These are phyloP conservation scores for Phytopythium boreale DNA, from an alignment of 352 stramenopile genomes.

Conservation along the genomic window DNA sequence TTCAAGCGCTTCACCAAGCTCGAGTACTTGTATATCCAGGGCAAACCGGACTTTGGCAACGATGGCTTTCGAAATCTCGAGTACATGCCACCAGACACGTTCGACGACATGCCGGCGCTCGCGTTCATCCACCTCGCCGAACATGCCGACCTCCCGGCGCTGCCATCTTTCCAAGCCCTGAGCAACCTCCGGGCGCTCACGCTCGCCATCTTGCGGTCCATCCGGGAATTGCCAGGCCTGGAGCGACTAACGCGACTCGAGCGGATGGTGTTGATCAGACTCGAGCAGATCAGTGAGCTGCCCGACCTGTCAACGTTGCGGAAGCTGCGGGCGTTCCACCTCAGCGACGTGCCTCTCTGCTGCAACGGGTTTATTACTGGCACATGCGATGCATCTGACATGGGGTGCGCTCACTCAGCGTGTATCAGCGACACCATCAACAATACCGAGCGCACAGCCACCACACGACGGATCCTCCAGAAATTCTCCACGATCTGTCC, in stretches of 20 bases:
- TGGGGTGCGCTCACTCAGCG: not conserved
- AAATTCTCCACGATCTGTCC: not conserved
- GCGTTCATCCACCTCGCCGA: slow-evolving; percentile 29
- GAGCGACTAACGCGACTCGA: slow-evolving; percentile 18
- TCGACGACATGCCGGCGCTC: slow-evolving; percentile 25
- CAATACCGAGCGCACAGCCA: not conserved
- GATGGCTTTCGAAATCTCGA: slow-evolving; percentile 10
- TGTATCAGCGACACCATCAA: not conserved
- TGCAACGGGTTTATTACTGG: slow-evolving; percentile 1
- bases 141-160: slow-evolving; percentile 11
- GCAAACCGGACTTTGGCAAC: slow-evolving; percentile 9
- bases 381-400: not conserved
- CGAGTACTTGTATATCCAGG: slow-evolving; percentile 38
- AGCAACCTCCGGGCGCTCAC: slow-evolving; percentile 25
- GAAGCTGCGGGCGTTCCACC: not conserved
- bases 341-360: not conserved
- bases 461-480: not conserved
- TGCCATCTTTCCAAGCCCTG: slow-evolving; percentile 23
- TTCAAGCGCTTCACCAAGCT: slow-evolving; percentile 22
- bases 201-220: slow-evolving; percentile 13
- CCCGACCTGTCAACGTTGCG: slow-evolving; percentile 18
- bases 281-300: slow-evolving; percentile 15
- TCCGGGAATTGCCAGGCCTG: slow-evolving; percentile 20
- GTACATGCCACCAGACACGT: slow-evolving; percentile 18
- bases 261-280: slow-evolving; percentile 15